Evolutionary conservation across 2,329 filamentous ascomycete species (phyloP).

Genomic region (Penicillium sp.): DNA sequence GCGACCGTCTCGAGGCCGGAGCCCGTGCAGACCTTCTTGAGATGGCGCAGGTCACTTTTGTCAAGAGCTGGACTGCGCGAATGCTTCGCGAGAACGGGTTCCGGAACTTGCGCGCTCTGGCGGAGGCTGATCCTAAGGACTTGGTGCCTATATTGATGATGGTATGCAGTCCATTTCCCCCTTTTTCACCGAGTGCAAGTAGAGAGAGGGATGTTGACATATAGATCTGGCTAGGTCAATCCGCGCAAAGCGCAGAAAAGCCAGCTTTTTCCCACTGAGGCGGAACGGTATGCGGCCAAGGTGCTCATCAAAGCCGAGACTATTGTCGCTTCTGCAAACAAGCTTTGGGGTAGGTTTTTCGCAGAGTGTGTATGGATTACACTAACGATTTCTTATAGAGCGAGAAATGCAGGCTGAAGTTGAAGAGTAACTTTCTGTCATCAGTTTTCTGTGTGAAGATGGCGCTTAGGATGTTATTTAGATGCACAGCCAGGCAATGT

Average conservation of each 20-base stretch:
- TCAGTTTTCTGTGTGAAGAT: too few relatives aligned
- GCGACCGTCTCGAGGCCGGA: conserved; percentile 65
- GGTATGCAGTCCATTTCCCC: conserved; percentile 48
- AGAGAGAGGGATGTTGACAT: conserved; percentile 6
- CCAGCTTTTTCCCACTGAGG: conserved; percentile 53
- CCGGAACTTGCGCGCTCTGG: conserved; percentile 60
- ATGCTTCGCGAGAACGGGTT: conserved; percentile 74
- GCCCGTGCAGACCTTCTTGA: conserved; percentile 65
- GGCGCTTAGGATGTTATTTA: too few relatives aligned
- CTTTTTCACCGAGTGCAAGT: neutral
- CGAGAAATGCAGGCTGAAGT: conserved; percentile 35
- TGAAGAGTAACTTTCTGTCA: conserved; percentile 35
- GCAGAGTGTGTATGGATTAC: neutral
- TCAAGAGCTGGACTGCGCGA: conserved; percentile 69
- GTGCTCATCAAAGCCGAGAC: conserved; percentile 60
- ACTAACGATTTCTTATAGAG: conserved; percentile 20
- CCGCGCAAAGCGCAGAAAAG: conserved; percentile 52
- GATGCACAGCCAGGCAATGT: too few relatives aligned
- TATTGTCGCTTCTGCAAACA: conserved; percentile 63
- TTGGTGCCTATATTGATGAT: conserved; percentile 67
- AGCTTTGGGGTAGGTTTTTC: conserved; percentile 52
- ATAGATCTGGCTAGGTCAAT: conserved; percentile 50
- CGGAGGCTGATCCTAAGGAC: conserved; percentile 62
- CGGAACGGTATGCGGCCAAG: conserved; percentile 58
- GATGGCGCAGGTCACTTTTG: conserved; percentile 64